phyloP scores from a whole-genome alignment of 257 asterid genomes.

The Solanum etuberosum region DNA sequence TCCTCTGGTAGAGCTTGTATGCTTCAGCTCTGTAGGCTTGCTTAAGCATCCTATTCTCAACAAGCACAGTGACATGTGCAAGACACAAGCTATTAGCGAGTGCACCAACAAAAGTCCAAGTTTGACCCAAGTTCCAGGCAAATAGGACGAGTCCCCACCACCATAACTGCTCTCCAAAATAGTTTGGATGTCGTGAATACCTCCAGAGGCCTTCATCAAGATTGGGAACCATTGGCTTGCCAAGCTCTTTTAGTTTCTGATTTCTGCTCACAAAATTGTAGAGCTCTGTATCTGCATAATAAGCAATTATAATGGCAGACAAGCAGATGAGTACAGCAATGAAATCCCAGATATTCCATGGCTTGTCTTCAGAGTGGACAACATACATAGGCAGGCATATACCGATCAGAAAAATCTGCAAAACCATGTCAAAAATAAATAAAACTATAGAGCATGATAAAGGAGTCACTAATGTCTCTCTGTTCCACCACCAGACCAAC shows the following conservation, averaged over 20 bases:
- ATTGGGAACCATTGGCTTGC: conserved; percentile 39
- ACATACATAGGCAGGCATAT: conserved; percentile 67
- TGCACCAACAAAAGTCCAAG: conserved; percentile 59
- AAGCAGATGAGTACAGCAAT: conserved; percentile 45
- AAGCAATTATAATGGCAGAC: conserved; percentile 51
- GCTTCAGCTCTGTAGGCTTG: conserved; percentile 69
- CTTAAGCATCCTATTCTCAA: conserved; percentile 71
- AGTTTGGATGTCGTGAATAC: conserved; percentile 85
- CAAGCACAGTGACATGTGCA: conserved; percentile 79
- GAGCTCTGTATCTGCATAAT: conserved; percentile 75
- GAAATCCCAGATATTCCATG: conserved; percentile 44
- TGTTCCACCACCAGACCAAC: neutral
- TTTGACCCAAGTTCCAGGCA: conserved; percentile 63
- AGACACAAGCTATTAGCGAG: conserved; percentile 61
- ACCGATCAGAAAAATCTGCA: conserved; percentile 75
- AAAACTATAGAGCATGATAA: neutral
- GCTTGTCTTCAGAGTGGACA: conserved; percentile 45
- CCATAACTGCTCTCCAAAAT: conserved; percentile 94
- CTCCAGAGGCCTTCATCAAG: conserved; percentile 78
- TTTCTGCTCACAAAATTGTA: conserved; percentile 52
- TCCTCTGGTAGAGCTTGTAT: conserved; percentile 51
- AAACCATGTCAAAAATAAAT: neutral
- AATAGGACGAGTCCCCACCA: conserved; percentile 88
- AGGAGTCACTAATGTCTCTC: neutral
- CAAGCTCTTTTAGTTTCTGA: conserved; percentile 28